Percentiles rank a stretch among this genome's conserved stretches.
phyloP scores from a whole-genome alignment of 2,329 filamentous ascomycete genomes.

The Calonectria naviculata region DNA sequence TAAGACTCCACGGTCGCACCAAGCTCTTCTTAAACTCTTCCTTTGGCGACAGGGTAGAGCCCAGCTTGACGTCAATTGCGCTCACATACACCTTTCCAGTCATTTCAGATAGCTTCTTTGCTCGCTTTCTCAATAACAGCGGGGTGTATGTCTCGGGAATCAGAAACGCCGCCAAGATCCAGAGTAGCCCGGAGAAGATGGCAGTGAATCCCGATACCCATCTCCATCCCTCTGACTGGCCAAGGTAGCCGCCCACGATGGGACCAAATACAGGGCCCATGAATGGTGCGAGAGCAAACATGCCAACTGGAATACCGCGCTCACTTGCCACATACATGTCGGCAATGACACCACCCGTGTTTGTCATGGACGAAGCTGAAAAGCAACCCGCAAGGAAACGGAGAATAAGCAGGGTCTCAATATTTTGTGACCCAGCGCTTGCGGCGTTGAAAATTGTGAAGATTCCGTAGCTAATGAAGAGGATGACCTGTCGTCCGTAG shows the following conservation, averaged over 20 bases:
- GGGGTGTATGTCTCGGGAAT: slow-evolving; percentile 88
- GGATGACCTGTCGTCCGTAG: slow-evolving; percentile 72
- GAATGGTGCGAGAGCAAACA: slow-evolving; percentile 82
- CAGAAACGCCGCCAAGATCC: slow-evolving; percentile 80
- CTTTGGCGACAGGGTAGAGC: not conserved
- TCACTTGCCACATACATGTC: slow-evolving; percentile 84
- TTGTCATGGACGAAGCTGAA: slow-evolving; percentile 83
- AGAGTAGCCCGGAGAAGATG: slow-evolving; percentile 73
- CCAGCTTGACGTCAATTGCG: slow-evolving; percentile 18
- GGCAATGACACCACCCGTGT: slow-evolving; percentile 82
- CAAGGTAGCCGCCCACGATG: slow-evolving; percentile 75
- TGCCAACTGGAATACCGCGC: slow-evolving; percentile 83
- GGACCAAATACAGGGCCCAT: slow-evolving; percentile 67
- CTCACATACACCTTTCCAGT: slow-evolving; percentile 29
- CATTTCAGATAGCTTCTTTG: slow-evolving; percentile 28
- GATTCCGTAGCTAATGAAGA: slow-evolving; percentile 64
- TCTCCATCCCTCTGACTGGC: slow-evolving; percentile 75
- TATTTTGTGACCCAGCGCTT: slow-evolving; percentile 78
- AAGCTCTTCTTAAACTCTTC: slow-evolving; percentile 76
- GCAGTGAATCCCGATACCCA: slow-evolving; percentile 88
- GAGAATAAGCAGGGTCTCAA: slow-evolving; percentile 78
- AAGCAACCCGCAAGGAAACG: slow-evolving; percentile 81
- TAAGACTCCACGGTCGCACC: slow-evolving; percentile 71
- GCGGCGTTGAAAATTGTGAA: slow-evolving; percentile 82
- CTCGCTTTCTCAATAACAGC: slow-evolving; percentile 65